Evolutionary conservation across 2,329 filamentous ascomycete species (phyloP), one percentile per base, ranked within the genome.

Genomic region (Chalaropsis thielavioides): DNA sequence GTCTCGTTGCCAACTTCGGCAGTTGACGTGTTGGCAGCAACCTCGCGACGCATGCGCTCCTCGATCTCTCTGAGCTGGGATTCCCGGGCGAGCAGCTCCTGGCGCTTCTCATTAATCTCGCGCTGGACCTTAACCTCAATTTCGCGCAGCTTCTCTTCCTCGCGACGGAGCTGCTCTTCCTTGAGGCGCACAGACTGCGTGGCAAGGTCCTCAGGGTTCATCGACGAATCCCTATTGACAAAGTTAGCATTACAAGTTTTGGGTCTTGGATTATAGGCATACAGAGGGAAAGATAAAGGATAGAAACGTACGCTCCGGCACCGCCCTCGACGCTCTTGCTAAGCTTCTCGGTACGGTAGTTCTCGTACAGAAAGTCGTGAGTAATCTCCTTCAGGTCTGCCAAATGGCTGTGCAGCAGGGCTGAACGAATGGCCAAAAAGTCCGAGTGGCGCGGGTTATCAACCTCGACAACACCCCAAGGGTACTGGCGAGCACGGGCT

Each of bases 291-390:
- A 46, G 54, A 62, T 44, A 44, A 58, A 24, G 8, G n/a, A 4
- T 22, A 62, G 66, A 68, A 67, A 90, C 91, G 71, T 89, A 96
- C 91, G 85, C 85, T 83, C 85, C 84, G 77, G 85, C 83, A 78
- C 89, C 89, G 76, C 90, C 90, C 74, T 96, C 92, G 71, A 99
- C 94, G 75, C 91, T 96, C 90, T 97, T 99, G 81, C 90, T 95
- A 72, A 99, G 89, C 82, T 97, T 97, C 89, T 99, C 94, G 74
- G 94, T 99, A 90, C 94, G 91, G 84, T 99, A 99, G 80, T 99
- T 99, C 77, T 99, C 94, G 80, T 99, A 99, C 69, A 99, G 81
- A 87, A 99, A 99, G 78, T 99, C 94, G 77, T 99, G 94, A 63
- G 94, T 99, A 74, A 99, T 99, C 78, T 99, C 94, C 86, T 99